Base-by-base conservation (phyloP, 352 stramenopile species). In the Pseudoperonospora humuli region DNA sequence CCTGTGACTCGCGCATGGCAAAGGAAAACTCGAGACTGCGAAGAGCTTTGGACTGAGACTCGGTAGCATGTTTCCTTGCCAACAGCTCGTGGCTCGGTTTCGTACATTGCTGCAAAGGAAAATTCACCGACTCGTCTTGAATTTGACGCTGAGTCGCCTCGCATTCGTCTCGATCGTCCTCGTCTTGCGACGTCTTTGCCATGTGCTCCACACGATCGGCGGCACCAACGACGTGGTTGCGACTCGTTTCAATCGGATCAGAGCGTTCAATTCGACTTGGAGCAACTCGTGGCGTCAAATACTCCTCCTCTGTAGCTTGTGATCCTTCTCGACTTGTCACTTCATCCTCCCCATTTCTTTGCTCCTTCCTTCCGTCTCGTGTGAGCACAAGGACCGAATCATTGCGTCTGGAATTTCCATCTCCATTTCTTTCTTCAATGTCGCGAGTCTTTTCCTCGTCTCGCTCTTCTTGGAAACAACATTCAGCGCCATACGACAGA, bases 1-100 rank as follows among this genome's bases (percentile, higher is more conserved):
- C 74, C 36, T 85, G 64, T 3, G 76, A 85, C 14, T 75, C 61
- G 2, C 70, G 72, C 34, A 68, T 67, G 4, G 72, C 55, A 47
- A 85, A 85, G 3, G 74, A 76, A 37, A 86, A 79, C 34, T 84
- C 62, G 28, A 86, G 60, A 6, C 69, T 82, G 13, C 71, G 71
- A 19, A 77, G 83, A 27, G 58, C 48, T 64, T 65, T 67, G 4
- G 68, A 61, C 31, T 81, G 58, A 36, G 53, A 62, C 45, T 69
- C 59, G n/a, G 43, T 32, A 2, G 26, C 2, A 6, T 56, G 25
- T 6, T 45, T 36, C 20, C 19, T 47, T 0, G 32, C 13, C n/a
- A 43, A 17, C 9, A 26, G 14, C 21, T 64, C 69, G 1, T 61
- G 69, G 20, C 35, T 48, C 14, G 67, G 70, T 29, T 64, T 71